Conservation (phyloP, 192 early-diverging fungal species). For the Entomortierella chlamydospora region DNA sequence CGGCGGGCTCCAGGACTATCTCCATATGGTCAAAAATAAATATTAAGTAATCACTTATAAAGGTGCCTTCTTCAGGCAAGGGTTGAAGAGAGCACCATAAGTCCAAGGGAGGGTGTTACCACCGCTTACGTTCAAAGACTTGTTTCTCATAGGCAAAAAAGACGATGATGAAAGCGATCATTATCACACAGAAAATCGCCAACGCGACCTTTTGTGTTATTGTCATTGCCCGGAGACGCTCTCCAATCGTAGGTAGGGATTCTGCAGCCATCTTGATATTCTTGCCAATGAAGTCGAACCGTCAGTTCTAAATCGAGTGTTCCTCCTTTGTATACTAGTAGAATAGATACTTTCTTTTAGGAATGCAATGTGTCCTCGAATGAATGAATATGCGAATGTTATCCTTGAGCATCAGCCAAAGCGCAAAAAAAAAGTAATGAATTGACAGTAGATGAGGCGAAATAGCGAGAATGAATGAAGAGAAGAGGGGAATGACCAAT, state of each 20-base stretch:
- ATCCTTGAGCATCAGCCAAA: too few species aligned
- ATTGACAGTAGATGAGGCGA: background rate
- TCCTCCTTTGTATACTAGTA: too few species aligned
- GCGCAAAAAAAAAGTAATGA: too few species aligned
- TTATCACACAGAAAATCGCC: background rate
- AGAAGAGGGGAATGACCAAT: background rate
- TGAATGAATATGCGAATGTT: too few species aligned
- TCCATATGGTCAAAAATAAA: background rate
- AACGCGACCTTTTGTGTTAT: slow-evolving; percentile 2
- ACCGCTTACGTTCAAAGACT: slow-evolving; percentile 41
- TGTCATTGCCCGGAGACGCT: slow-evolving; percentile 12
- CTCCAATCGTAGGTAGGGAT: slow-evolving; percentile 13
- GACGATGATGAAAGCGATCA: slow-evolving; percentile 22
- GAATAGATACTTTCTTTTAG: too few species aligned
- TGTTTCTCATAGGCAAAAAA: slow-evolving; percentile 39
- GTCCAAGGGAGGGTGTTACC: too few species aligned
- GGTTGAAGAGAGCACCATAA: too few species aligned
- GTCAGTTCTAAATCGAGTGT: too few species aligned
- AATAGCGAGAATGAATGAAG: slow-evolving; percentile 4
- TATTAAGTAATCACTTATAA: background rate
- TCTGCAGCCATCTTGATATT: slow-evolving; percentile 4
- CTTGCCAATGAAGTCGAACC: too few species aligned
- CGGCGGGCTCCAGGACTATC: slow-evolving; percentile 36
- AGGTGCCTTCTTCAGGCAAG: too few species aligned
- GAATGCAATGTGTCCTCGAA: too few species aligned